Base-by-base conservation (phyloP, 257 asterid genomes). In the Cordia subcordata region DNA sequence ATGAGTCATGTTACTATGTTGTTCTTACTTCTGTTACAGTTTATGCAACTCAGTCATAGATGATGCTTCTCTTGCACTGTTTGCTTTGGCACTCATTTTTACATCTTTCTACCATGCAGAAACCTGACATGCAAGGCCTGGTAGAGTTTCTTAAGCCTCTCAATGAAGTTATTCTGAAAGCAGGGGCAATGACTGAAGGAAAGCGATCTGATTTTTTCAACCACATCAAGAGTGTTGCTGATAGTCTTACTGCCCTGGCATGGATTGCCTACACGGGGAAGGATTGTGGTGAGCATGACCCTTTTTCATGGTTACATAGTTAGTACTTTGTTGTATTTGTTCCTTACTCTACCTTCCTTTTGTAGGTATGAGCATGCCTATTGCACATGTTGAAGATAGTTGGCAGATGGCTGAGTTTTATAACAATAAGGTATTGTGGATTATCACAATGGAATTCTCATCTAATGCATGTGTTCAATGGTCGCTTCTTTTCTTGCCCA, bases 361-460 rank as follows among this genome's bases (percentile, higher is more conserved):
- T 58, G 50, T 77, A 93, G 99, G 97, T 64, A 80, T 89, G 94
- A 83, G 88, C 84, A 85, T 93, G 99, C 99, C 96, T 50, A 89
- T 73, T 70, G 95, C 95, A 46, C 95, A 89, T 44, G 96, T 93
- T 46, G 99, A 93, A 79, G 99, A 93, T 73, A 86, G 92, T 76
- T 93, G 99, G 99, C 97, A 89, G 72, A 89, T 83, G 95, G 99
- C 99, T 47, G 99, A 93, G 75, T 93, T 93, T 68, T 93, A 85
- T 51, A 76, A 79, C 71, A 93, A 93, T 72, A 93, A 93, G 97
- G 99, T 89, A 61, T 39, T 51, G 22, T 59, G 56, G 12, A 42
- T 55, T 56, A 38, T 57, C 49, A 23, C 14, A 13, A 10, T 19
- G 10, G 27, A 45, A 60, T 20, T 17, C 13, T 11, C 33, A 49